Evolutionary conservation across 2,329 filamentous ascomycete genomes (phyloP), one percentile per base, ranked within the genome.

Genomic region (Lecanicillium sp.): DNA sequence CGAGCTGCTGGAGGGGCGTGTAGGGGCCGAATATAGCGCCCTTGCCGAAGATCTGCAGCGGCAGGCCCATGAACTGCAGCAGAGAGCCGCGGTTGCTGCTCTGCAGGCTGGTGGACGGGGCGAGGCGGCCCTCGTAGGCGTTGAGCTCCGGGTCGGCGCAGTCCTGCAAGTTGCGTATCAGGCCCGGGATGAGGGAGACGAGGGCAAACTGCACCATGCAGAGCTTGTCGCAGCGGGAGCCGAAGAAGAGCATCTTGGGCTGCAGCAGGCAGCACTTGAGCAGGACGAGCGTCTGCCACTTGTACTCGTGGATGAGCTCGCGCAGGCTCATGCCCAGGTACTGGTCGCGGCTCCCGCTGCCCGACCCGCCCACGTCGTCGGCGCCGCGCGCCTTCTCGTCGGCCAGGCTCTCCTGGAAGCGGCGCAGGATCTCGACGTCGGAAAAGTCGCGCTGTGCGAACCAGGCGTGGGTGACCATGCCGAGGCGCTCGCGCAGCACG

Each of bases 171-270:
- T 86, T 89, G 60, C 88, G 83, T 60, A 97, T 83, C 49, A 98
- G 79, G 51, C 90, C 90, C 39, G 93, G 93, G 70, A 98, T 94
- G 60, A 98, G 75, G 45, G 91, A 96, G 57, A 98, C 85, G 38
- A 98, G 78, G 36, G 91, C 93, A 70, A 97, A 98, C 66, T 98
- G 93, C 69, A 95, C 90, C 87, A 97, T 95, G 77, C 93, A 98
- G 56, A 98, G 72, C 55, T 87, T 80, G 67, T 98, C 93, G 67
- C 93, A 97, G 58, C 90, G 83, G n/a, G 91, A 90, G 53, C 93
- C 90, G 60, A 97, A 98, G 71, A 98, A 97, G 46, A 98, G 83
- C 86, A 97, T 97, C 90, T 97, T 98, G 46, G 90, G 91, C 65
- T 98, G 91, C 53, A 98, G 73, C 53, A 98, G 72, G 64, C 90